Conservation (phyloP, 2,329 filamentous ascomycete genomes). For the Cladosporium oxysporum region DNA sequence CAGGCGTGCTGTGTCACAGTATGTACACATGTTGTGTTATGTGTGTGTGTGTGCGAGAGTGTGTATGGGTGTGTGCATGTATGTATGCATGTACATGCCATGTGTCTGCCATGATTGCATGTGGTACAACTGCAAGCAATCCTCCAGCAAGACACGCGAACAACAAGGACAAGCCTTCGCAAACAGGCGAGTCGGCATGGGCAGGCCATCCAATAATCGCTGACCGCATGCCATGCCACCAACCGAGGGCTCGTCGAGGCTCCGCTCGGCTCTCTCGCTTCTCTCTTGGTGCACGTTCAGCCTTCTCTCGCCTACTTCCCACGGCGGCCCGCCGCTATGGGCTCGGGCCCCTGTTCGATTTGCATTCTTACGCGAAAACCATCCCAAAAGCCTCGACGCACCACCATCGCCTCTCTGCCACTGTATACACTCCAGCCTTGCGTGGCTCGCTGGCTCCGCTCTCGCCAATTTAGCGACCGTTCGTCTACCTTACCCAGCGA, state of each 20-base stretch:
- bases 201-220: not conserved
- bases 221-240: not conserved
- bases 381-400: not conserved
- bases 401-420: not conserved
- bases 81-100: slow-evolving; percentile 2
- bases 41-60: not conserved
- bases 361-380: slow-evolving; percentile 13
- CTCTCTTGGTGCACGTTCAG: not conserved
- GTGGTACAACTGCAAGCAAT: slow-evolving; percentile 1
- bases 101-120: slow-evolving; percentile 1
- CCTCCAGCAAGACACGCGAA: not conserved
- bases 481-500: not conserved
- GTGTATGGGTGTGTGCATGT: not conserved
- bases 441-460: slow-evolving; percentile 7
- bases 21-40: not conserved
- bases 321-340: slow-evolving; percentile 6
- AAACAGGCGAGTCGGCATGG: slow-evolving; percentile 9
- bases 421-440: slow-evolving; percentile 7
- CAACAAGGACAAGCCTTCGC: not conserved
- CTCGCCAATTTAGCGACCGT: slow-evolving; percentile 11
- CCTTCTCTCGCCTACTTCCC: slow-evolving; percentile 14
- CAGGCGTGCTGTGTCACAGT: not conserved
- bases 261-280: not conserved
- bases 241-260: slow-evolving; percentile 4
- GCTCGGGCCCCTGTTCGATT: slow-evolving; percentile 3